These are phyloP conservation scores for Toxicodendron radicans DNA, from an alignment of 345 rosid species.

Conservation along the genomic window DNA sequence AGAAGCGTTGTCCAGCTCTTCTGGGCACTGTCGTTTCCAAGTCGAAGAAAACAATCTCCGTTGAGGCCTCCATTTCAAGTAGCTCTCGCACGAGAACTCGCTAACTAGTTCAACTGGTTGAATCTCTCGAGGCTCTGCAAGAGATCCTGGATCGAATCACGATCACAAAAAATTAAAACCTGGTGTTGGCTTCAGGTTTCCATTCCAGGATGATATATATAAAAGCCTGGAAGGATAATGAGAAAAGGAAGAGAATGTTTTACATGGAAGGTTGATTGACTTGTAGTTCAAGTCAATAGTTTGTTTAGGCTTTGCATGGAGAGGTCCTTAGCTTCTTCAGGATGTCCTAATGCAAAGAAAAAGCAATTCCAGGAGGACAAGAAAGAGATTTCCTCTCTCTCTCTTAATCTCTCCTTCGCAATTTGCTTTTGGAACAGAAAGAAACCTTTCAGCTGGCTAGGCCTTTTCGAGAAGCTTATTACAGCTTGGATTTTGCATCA, in stretches of 20 bases:
- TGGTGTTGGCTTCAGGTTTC: conserved; percentile 1
- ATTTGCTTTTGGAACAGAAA: neutral
- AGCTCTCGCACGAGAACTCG: no score
- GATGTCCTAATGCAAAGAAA: conserved; percentile 23
- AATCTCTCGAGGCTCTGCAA: no score
- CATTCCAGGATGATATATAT: conserved; percentile 16
- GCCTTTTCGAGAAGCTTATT: conserved; percentile 20
- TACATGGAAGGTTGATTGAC: conserved; percentile 45
- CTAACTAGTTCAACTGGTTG: no score
- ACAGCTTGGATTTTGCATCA: conserved; percentile 11
- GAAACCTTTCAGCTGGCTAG: neutral
- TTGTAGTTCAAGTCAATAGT: conserved; percentile 43
- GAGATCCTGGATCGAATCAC: no score
- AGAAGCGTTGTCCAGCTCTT: conserved; percentile 52
- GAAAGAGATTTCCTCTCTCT: conserved; percentile 4
- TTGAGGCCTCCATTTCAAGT: no score
- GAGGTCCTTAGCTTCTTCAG: conserved; percentile 37
- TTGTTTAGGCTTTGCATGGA: conserved; percentile 30
- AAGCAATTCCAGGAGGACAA: conserved; percentile 28
- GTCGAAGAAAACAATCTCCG: conserved; percentile 79
- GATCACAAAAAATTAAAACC: no score
- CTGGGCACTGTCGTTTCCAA: conserved; percentile 82
- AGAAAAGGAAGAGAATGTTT: neutral
- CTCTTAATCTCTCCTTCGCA: neutral
- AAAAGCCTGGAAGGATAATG: no score